Evolutionary conservation across 805 yeast species (phyloP), one percentile per base, ranked within the genome.

Genomic region (Lachancea sp.): DNA sequence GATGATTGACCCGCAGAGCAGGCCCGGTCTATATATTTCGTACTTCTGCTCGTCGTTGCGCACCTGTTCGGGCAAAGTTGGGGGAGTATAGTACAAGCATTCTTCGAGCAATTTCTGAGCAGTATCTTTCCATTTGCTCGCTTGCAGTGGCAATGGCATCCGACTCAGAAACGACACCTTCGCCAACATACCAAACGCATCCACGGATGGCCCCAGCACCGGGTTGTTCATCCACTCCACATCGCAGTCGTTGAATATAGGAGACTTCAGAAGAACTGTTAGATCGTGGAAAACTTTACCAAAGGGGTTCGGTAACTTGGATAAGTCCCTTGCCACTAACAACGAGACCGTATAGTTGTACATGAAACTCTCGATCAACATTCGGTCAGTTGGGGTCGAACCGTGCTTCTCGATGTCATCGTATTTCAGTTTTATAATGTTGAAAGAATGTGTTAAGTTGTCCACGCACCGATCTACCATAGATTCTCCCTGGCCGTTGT

Each of bases 141-240:
- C 25, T 28, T 37, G 23, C 13, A 49, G 38, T 3, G 53, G 53
- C 1, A 49, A 28, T 4, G 38, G 36, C 23, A 53, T 30, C 18
- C 61, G 41, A 15, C 65, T 44, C 15, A 68, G 37, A 65, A 68
- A 69, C 1, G 62, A 47, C 8, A 68, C 53, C 43, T 69, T 68
- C 18, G 67, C 61, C 8, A 61, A 29, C 38, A 62, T 50, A 32
- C 65, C 70, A 41, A 63, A 60, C 19, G 65, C 60, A 19, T 57
- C 59, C 6, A 56, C 45, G 1, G 69, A 59, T 8, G 69, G 64
- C 4, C 71, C 71, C 43, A 63, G 48, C 4, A 67, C 61, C 0
- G 71, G 71, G 38, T 67, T 61, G 41, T 67, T 67, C 62, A 66
- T 60, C 69, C 70, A 67, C 20, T 55, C 55, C n/a, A 57, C 59